Percentiles rank a stretch among this genome's conserved stretches.
Conservation (phyloP, 2,329 filamentous ascomycete genomes). For the Colletotrichum kahawae region DNA sequence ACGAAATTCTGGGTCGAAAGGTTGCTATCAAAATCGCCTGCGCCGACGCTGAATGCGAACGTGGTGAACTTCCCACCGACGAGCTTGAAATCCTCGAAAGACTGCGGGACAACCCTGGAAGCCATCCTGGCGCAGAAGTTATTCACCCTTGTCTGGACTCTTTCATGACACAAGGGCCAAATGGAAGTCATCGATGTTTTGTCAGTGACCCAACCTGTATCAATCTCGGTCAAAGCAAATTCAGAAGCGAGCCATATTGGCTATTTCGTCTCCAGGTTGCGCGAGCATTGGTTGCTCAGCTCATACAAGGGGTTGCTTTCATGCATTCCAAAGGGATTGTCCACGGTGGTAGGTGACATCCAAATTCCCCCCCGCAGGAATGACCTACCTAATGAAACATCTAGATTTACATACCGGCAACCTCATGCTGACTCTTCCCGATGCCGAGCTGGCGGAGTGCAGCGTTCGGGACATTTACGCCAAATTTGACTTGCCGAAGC, state of each 20-base stretch:
- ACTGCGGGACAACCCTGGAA: accelerated
- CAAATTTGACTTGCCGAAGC: not conserved
- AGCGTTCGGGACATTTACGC: not conserved
- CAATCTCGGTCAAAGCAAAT: not conserved
- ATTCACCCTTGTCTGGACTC: not conserved
- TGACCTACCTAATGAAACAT: not conserved
- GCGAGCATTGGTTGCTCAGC: not conserved
- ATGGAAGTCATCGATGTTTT: not conserved
- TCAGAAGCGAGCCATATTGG: not conserved
- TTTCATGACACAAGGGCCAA: not conserved
- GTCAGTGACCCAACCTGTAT: not conserved
- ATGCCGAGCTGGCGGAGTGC: not conserved
- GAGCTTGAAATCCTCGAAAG: not conserved
- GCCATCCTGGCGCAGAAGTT: not conserved
- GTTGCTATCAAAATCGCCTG: not conserved
- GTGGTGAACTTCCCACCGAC: not conserved
- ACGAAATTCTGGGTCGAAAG: not conserved
- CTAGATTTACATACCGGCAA: not conserved
- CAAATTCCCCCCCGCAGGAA: not conserved
- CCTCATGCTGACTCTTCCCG: accelerated
- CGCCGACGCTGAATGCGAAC: not conserved
- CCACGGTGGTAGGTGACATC: not conserved
- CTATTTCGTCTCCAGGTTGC: not conserved
- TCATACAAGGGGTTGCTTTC: not conserved
- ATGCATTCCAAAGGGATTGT: not conserved